Evolutionary conservation across 306 rosid species (phyloP), one percentile per base, ranked within the genome.

Genomic region (Prunus padus): DNA sequence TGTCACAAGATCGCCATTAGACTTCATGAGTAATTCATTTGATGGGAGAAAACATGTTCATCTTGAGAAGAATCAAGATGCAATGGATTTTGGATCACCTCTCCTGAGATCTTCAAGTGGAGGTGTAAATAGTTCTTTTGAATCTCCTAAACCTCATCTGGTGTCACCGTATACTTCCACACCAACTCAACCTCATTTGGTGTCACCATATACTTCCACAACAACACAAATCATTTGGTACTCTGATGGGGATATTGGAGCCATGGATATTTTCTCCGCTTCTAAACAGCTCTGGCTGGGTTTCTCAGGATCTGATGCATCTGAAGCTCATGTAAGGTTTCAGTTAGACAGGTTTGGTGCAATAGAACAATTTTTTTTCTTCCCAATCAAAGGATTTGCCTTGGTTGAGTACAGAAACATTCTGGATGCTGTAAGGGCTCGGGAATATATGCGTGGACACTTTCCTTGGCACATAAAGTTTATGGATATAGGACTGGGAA

Each of bases 201-300:
- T 80, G 81, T 82, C 80, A 72, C 86, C 89, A 46, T 67, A 81
- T 71, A 70, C 82, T 73, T 84, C 90, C 62, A 44, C 90, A 23
- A 69, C 72, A 55, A 64, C 80, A 82, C 96, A 86, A 76, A 78
- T 42, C 52, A 76, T 85, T 73, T 95, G 97, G 96, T 85, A 79
- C 73, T 90, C 74, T 80, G 97, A 95, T 77, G 98, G 98, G 71
- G 98, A 95, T 83, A 86, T 86, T 18, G 91, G 91, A 49, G 83
- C 96, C 80, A 79, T 95, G 91, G 97, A 90, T 80, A 76, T 95
- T 80, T 87, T 89, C 61, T 83, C 97, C 65, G 98, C 97, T 77
- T 87, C 98, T 72, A 95, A 81, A 85, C 92, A 85, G 86, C 92
- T 95, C 80, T 92, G 98, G 97, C 86, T 95, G 72, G 95, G 98